These are phyloP conservation scores for Calonectria pseudoturangicola DNA, from an alignment of 2,329 filamentous ascomycete genomes.

Conservation along the genomic window DNA sequence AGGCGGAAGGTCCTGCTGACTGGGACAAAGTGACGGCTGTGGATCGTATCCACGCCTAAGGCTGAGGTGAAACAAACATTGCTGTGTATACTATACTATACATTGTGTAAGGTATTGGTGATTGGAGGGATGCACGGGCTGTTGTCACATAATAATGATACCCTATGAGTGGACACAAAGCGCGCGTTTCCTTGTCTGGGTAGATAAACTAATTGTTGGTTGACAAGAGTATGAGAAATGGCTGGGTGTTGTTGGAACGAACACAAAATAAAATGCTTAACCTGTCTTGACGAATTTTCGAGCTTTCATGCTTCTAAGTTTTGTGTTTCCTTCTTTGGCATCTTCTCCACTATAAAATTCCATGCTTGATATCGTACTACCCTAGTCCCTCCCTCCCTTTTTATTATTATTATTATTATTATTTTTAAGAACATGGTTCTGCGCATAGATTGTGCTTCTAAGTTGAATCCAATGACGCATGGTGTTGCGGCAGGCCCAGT, in stretches of 20 bases:
- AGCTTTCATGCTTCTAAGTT: too few relatives aligned
- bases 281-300: not conserved
- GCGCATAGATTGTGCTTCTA: not conserved
- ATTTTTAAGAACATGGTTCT: not conserved
- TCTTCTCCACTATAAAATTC: too few relatives aligned
- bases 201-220: too few relatives aligned
- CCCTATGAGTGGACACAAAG: not conserved
- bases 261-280: not conserved
- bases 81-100: not conserved
- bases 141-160: slow-evolving; percentile 17
- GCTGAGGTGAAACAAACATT: not conserved
- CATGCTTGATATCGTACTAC: not conserved
- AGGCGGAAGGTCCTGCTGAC: slow-evolving; percentile 73
- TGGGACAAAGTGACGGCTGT: slow-evolving; percentile 67
- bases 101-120: not conserved
- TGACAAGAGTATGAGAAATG: too few relatives aligned
- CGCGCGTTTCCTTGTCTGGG: slow-evolving; percentile 1
- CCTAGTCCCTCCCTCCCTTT: too few relatives aligned
- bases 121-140: not conserved
- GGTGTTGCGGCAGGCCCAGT: not conserved
- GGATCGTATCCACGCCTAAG: slow-evolving; percentile 55
- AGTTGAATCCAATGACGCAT: not conserved
- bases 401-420: too few relatives aligned
- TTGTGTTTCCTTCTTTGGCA: too few relatives aligned
- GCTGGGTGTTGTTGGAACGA: not conserved